Base-by-base conservation (phyloP, 2,329 filamentous ascomycete genomes). In the Epichloe sp. region DNA sequence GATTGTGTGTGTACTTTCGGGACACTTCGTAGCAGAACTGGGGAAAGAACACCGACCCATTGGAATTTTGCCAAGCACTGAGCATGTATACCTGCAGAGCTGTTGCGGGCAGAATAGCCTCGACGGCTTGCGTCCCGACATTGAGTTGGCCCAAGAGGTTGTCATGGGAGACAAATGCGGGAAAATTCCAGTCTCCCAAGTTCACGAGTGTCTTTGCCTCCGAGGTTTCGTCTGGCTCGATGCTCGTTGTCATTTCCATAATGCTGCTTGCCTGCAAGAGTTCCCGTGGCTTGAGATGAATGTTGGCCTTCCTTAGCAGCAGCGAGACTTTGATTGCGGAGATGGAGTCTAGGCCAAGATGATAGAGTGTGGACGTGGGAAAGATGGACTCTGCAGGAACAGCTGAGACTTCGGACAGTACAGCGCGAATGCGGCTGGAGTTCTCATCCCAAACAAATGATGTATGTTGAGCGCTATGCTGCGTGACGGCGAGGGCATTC, bases 341-440 rank as follows among this genome's bases (percentile, higher is more conserved):
- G 64, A 96, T 95, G 0, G 90, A 96, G 63, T 96, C 90, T 1
- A 96, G 78, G 0, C 90, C 90, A 2, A 96, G 74, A 55, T 93
- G 83, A 64, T 93, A 95, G 12, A 95, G 77, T 0, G 77, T 87
- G 48, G 82, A 77, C 1, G 73, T 70, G 51, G 73, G 74, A 3
- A 69, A 65, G 48, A 95, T 85, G 2, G 79, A 71, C 0, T 71
- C 61, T 17, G 72, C 65, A 0, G 81, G 70, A 0, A 85, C 66
- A 15, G 76, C 78, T 0, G 88, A 86, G 0, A 90, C 72, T 34
- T 73, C 62, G 0, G 74, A 68, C 14, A 85, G 64, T 0, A 76
- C 68, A 1, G 68, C 61, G 2, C 78, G 66, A 19, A 84, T 71
- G 0, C 53, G 57, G 2, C 53, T 54, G 21, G 72, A 69, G 0